These are phyloP conservation scores for Nicotiana tomentosiformis DNA, from an alignment of 257 asterid genomes.

Conservation along the genomic window DNA sequence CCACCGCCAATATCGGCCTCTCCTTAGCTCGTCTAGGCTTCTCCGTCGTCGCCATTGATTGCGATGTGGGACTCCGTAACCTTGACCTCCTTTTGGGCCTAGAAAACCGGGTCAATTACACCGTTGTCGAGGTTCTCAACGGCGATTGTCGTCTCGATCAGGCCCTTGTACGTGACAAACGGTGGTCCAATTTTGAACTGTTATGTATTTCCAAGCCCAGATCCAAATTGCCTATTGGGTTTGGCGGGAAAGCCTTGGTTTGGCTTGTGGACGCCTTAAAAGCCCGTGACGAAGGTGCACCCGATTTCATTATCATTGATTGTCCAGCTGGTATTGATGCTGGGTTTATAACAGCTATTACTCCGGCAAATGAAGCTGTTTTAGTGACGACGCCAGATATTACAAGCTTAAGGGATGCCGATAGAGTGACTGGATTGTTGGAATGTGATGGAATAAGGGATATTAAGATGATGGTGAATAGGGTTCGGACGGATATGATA, in stretches of 20 bases:
- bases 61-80: slow-evolving; percentile 94
- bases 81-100: slow-evolving; percentile 92
- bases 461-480: slow-evolving; percentile 90
- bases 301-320: slow-evolving; percentile 81
- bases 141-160: slow-evolving; percentile 99
- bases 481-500: slow-evolving; percentile 95
- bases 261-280: slow-evolving; percentile 93
- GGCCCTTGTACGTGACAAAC: slow-evolving; percentile 86
- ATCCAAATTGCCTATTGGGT: slow-evolving; percentile 82
- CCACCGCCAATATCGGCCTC: slow-evolving; percentile 93
- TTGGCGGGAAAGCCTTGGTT: slow-evolving; percentile 83
- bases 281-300: slow-evolving; percentile 64
- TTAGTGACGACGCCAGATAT: slow-evolving; percentile 91
- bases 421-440: slow-evolving; percentile 79
- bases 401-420: slow-evolving; percentile 87
- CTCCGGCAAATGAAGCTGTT: slow-evolving; percentile 95
- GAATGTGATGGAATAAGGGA: slow-evolving; percentile 97
- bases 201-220: slow-evolving; percentile 93
- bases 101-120: slow-evolving; percentile 93
- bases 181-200: slow-evolving; percentile 93
- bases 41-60: slow-evolving; percentile 93
- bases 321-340: slow-evolving; percentile 98
- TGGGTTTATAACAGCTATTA: slow-evolving; percentile 89
- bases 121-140: slow-evolving; percentile 86
- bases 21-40: slow-evolving; percentile 87